A percentile compares a stretch with the other conserved stretches of the same genome.
Evolutionary conservation across 495 filamentous ascomycete genomes (phyloP).

Genomic region (Podospora tetraspora): DNA sequence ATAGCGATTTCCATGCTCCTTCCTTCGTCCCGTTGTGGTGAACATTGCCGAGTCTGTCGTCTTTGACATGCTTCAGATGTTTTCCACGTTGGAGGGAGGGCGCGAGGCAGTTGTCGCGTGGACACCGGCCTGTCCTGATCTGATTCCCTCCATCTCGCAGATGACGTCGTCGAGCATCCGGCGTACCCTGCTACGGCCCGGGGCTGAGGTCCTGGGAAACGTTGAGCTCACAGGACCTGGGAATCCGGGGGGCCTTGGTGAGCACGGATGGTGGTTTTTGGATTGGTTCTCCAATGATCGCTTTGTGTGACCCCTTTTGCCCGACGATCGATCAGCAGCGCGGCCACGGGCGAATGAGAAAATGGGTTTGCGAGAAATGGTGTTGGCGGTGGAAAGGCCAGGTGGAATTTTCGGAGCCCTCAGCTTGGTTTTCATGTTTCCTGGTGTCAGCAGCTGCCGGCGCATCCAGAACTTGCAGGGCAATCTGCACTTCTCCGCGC

Average conservation of each 20-base stretch:
- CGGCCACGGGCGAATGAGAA: neutral
- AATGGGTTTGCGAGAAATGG: neutral
- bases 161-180: neutral
- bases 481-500: neutral
- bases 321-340: neutral
- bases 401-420: neutral
- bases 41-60: neutral
- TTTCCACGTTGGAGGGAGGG: neutral
- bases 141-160: neutral
- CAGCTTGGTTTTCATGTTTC: slow-evolving; percentile 5
- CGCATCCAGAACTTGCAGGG: neutral
- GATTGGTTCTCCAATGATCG: neutral
- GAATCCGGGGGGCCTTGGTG: neutral
- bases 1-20: neutral
- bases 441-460: slow-evolving; percentile 6
- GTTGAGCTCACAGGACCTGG: neutral
- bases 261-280: neutral
- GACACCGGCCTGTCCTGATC: neutral
- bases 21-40: neutral
- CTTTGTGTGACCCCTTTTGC: neutral
- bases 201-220: neutral
- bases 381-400: neutral
- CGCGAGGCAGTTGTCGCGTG: neutral
- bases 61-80: neutral
- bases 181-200: neutral